phyloP scores from a whole-genome alignment of 164 flowering plant genomes.

The Magnolia officinalis region DNA sequence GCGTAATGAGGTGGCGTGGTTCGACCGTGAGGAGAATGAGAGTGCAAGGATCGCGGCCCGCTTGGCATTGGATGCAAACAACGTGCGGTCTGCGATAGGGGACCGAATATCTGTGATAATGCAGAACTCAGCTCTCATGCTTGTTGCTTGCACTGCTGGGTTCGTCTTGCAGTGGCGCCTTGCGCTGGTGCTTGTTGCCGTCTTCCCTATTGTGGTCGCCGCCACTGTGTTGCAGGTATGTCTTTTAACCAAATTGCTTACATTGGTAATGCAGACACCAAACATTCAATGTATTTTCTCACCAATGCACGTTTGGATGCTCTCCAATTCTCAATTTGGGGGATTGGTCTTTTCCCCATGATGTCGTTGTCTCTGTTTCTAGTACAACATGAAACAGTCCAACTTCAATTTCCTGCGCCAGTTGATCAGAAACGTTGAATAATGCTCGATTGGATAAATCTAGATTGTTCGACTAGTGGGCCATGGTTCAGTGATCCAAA shows the following conservation, averaged over 20 bases:
- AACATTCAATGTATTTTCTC: background rate
- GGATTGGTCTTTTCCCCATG: too few relatives aligned
- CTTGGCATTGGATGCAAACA: constrained; percentile 90
- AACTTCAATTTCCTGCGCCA: too few relatives aligned
- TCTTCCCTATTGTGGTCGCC: constrained; percentile 93
- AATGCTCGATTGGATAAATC: too few relatives aligned
- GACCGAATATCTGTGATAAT: constrained; percentile 92
- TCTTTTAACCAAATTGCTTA: background rate
- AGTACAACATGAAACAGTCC: too few relatives aligned
- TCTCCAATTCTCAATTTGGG: too few relatives aligned
- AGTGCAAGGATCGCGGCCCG: constrained; percentile 85
- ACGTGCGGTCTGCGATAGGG: constrained; percentile 94
- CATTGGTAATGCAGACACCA: too few relatives aligned
- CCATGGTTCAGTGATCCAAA: too few relatives aligned
- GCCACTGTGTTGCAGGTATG: constrained; percentile 94
- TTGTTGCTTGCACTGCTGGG: constrained; percentile 93
- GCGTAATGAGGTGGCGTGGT: constrained; percentile 95
- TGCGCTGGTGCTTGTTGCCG: constrained; percentile 89
- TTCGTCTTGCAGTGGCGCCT: constrained; percentile 97
- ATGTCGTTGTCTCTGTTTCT: too few relatives aligned
- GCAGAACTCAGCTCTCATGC: constrained; percentile 94
- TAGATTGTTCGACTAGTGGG: too few relatives aligned
- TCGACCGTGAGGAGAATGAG: constrained; percentile 92
- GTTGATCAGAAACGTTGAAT: too few relatives aligned
- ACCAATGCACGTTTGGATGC: too few relatives aligned